Conservation (phyloP, 2,329 filamentous ascomycete genomes). For the Cladosporium sp. region DNA sequence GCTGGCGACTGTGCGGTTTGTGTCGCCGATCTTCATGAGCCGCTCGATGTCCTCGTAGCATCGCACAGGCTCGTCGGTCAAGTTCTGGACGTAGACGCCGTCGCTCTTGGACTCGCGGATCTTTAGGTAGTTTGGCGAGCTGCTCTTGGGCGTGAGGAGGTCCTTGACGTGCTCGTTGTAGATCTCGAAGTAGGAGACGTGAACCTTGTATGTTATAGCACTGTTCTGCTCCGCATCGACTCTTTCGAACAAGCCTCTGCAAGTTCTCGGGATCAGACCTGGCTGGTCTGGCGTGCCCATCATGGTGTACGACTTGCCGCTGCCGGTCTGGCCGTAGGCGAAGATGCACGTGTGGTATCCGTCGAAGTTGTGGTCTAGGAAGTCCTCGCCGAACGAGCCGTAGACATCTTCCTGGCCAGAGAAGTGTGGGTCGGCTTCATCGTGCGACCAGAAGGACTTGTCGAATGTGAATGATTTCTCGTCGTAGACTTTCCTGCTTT, state of each 20-base stretch:
- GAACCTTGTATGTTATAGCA: slow-evolving; percentile 94
- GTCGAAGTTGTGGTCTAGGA: slow-evolving; percentile 98
- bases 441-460: slow-evolving; percentile 97
- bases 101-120: slow-evolving; percentile 94
- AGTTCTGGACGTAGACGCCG: slow-evolving; percentile 93
- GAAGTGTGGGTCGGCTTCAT: slow-evolving; percentile 77
- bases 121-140: slow-evolving; percentile 88
- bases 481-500: slow-evolving; percentile 73
- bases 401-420: slow-evolving; percentile 92
- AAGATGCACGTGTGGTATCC: slow-evolving; percentile 99
- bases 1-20: slow-evolving; percentile 82
- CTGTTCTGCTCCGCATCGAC: slow-evolving; percentile 83
- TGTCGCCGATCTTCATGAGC: slow-evolving; percentile 87
- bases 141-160: slow-evolving; percentile 77
- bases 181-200: slow-evolving; percentile 98
- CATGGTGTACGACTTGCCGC: slow-evolving; percentile 97
- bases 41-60: slow-evolving; percentile 84
- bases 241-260: slow-evolving; percentile 91
- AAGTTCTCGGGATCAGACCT: slow-evolving; percentile 91
- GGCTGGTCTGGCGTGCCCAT: slow-evolving; percentile 88
- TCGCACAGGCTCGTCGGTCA: slow-evolving; percentile 90
- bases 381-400: slow-evolving; percentile 90
- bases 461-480: slow-evolving; percentile 95
- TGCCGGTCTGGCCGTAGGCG: slow-evolving; percentile 79
- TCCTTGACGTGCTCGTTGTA: slow-evolving; percentile 99